Evolutionary conservation across 2,329 filamentous ascomycete species (phyloP), one percentile per base, ranked within the genome.

Genomic region (Coleophoma eucalyptorum): DNA sequence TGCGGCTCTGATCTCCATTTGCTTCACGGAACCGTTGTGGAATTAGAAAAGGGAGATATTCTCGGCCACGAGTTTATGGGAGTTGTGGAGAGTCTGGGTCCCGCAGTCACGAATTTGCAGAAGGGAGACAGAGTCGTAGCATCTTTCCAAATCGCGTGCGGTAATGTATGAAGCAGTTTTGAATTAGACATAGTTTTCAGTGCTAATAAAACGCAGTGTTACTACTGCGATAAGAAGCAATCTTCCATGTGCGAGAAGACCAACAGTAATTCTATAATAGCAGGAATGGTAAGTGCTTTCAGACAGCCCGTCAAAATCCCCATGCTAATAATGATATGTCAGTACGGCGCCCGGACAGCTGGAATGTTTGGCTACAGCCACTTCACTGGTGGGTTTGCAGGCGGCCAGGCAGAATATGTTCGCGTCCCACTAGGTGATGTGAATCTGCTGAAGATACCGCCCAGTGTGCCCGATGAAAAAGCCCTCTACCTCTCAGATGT

Each of bases 351-450:
- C 2, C 78, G 83, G 46, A 92, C 89, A 4, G 79, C 88, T 1
- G 90, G 83, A 16, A 84, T 89, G 56, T 87, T 89, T 61, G 85
- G 86, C 1, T 89, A 88, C 62, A 84, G 81, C 3, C 86, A 90
- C 63, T 89, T 96, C 64, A 91, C 88, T 0, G 90, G 90, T 6
- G 91, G 91, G 0, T 96, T 93, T 64, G 89, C 90, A 1, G 90
- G 91, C 45, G 90, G 90, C 0, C 91, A 96, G 68, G 87, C 90
- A 4, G 91, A 96, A 70, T 96, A 90, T 62, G 86, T 92, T 0
- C 81, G 90, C 7, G 89, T 95, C 7, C 90, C 91, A 0, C 80
- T 84, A 31, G 90, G 83, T 26, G 87, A 94, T 59, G 84, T 90
- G 53, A 96, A 96, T 63, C 74, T 96, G 19, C 76, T 96, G 12